phyloP scores from a whole-genome alignment of 2,329 filamentous ascomycete species.

The Fusarium acutatum region DNA sequence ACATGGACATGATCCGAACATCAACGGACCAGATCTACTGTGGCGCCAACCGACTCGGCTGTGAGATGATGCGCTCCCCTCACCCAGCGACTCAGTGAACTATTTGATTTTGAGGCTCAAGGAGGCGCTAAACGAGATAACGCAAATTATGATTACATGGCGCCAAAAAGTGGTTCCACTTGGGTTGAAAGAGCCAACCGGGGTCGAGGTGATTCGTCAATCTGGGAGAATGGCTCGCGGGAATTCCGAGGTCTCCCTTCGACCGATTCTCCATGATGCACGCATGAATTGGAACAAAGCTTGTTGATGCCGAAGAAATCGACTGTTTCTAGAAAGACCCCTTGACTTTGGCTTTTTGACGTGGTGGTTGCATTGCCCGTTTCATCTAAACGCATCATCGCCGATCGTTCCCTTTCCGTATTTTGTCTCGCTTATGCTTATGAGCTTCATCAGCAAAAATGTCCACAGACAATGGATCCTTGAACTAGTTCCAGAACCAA shows the following conservation, averaged over 20 bases:
- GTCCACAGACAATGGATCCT: neutral
- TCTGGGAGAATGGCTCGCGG: neutral
- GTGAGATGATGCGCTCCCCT: neutral
- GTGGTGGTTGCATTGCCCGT: neutral
- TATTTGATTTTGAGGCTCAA: constrained; percentile 25
- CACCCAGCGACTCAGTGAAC: neutral
- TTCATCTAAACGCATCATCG: neutral
- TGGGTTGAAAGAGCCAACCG: neutral
- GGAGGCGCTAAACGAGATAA: constrained; percentile 3
- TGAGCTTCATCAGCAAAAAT: neutral
- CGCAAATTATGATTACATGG: constrained; percentile 10
- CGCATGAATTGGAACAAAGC: neutral
- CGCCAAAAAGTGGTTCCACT: neutral
- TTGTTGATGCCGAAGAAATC: neutral
- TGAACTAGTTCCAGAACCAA: neutral
- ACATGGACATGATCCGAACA: neutral
- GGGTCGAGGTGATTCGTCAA: neutral
- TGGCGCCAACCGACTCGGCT: neutral
- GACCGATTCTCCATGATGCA: neutral
- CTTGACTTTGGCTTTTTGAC: neutral
- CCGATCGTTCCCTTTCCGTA: neutral
- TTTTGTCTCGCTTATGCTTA: neutral
- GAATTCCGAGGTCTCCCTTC: constrained; percentile 18
- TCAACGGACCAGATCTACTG: constrained; percentile 1
- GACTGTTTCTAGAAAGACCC: neutral